These are phyloP conservation scores for Ichthyophthirius multifiliis DNA, from an alignment of 169 alveolate genomes.

Conservation along the genomic window DNA sequence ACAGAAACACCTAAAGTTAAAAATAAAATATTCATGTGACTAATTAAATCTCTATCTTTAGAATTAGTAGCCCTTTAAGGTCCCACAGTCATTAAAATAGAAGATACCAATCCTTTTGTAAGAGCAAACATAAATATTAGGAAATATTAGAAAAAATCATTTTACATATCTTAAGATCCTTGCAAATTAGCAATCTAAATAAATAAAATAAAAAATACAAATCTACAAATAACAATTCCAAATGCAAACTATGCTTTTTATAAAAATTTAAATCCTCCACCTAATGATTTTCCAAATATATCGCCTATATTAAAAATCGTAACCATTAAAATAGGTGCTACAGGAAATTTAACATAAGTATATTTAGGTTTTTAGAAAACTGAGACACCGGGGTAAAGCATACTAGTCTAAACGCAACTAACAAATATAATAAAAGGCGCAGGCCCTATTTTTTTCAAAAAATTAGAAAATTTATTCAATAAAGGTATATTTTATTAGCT, in stretches of 20 bases:
- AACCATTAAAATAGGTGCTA: not conserved
- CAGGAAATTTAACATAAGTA: not conserved
- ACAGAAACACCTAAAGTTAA: conserved; percentile 22
- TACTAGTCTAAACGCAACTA: conserved; percentile 13
- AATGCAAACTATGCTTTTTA: not conserved
- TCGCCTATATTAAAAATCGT: not conserved
- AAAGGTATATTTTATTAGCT: no score
- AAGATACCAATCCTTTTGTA: conserved; percentile 21
- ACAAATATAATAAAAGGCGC: not conserved
- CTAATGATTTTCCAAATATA: not conserved
- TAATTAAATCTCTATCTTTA: conserved; percentile 17
- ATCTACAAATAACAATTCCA: not conserved
- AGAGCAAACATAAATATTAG: conserved; percentile 8
- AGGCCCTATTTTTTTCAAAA: not conserved
- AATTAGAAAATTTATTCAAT: no score
- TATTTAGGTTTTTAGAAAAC: not conserved
- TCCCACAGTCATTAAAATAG: conserved; percentile 30
- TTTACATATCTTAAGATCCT: not conserved
- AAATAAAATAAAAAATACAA: not conserved
- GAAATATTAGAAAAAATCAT: not conserved
- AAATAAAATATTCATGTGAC: conserved; percentile 17
- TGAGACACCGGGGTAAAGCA: conserved; percentile 42
- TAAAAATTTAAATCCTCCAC: not conserved
- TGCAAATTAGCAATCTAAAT: not conserved
- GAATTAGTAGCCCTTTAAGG: conserved; percentile 24